Conservation (phyloP, 2,329 filamentous ascomycete species). For the Incumbomyces lentus region DNA sequence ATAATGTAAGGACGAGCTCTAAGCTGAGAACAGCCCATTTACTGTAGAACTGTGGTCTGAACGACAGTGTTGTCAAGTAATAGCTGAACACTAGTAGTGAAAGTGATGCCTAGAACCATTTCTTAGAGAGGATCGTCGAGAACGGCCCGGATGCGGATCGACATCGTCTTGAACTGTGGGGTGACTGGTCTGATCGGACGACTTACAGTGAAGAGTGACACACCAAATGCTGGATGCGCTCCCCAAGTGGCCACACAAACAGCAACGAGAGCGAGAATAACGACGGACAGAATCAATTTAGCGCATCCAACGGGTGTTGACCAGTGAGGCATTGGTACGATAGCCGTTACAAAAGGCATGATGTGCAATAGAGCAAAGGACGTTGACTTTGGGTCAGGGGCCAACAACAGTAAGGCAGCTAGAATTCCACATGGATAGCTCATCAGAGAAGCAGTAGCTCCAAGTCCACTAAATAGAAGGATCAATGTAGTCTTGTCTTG, state of each 20-base stretch:
- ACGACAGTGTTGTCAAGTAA: constrained; percentile 15
- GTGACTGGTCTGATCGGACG: background rate
- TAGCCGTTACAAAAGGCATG: constrained; percentile 2
- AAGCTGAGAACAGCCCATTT: constrained; percentile 16
- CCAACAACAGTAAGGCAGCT: no score
- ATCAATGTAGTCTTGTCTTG: no score
- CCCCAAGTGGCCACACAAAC: constrained; percentile 14
- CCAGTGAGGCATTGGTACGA: constrained; percentile 20
- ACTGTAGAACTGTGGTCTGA: constrained; percentile 15
- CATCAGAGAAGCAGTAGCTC: no score
- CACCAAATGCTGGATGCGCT: constrained; percentile 11
- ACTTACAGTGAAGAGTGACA: constrained; percentile 19
- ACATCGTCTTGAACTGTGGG: background rate
- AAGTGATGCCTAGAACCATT: constrained; percentile 9
- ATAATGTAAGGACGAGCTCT: constrained; percentile 15
- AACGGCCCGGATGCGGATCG: background rate
- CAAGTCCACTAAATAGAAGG: no score
- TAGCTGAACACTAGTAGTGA: constrained; percentile 17
- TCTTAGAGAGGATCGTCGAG: constrained; percentile 3
- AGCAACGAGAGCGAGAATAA: constrained; percentile 14
- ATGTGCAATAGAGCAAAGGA: background rate
- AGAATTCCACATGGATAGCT: no score
- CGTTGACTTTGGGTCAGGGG: no score
- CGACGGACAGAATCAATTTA: constrained; percentile 11
- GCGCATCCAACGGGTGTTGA: constrained; percentile 14